These are phyloP conservation scores for Golubevia sp. DNA, from an alignment of 1,284 basidiomycete species.

Conservation along the genomic window DNA sequence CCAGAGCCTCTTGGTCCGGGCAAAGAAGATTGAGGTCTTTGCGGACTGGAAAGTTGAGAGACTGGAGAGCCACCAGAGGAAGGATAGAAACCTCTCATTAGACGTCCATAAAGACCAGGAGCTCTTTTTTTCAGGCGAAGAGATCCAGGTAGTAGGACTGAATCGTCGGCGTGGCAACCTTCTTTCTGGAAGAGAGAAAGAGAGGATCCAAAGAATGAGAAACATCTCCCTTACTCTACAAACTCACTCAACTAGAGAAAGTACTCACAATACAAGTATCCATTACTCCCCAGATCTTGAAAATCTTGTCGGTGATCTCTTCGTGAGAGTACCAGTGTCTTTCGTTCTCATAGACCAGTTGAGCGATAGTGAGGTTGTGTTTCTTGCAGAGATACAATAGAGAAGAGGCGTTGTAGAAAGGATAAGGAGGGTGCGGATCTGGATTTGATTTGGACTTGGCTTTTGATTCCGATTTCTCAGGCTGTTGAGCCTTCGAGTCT, in stretches of 20 bases:
- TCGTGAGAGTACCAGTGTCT: constrained; percentile 43
- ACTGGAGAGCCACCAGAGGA: not conserved
- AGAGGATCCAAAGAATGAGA: no score
- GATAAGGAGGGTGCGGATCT: constrained; percentile 24
- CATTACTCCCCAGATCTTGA: constrained; percentile 54
- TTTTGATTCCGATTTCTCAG: not conserved
- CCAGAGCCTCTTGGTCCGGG: not conserved
- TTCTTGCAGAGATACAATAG: constrained; percentile 41
- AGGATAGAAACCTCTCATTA: constrained; percentile 43
- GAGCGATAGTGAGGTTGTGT: constrained; percentile 53
- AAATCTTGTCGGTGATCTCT: constrained; percentile 41
- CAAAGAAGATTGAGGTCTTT: not conserved
- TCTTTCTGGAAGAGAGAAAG: no score
- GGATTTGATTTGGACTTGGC: constrained; percentile 12
- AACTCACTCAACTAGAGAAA: no score
- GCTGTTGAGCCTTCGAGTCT: constrained; percentile 7
- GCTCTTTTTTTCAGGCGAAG: constrained; percentile 10
- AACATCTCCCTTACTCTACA: no score
- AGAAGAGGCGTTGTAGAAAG: constrained; percentile 49
- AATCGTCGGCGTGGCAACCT: constrained; percentile 40
- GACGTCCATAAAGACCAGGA: constrained; percentile 14
- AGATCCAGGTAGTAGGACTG: constrained; percentile 35
- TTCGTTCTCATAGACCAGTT: constrained; percentile 58
- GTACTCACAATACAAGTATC: constrained; percentile 57
- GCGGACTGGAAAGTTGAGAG: not conserved